A percentile compares a stretch with the other conserved stretches of the same genome.
Evolutionary conservation across 805 yeast species (phyloP).

Genomic region (Suhomyces kilbournensis): DNA sequence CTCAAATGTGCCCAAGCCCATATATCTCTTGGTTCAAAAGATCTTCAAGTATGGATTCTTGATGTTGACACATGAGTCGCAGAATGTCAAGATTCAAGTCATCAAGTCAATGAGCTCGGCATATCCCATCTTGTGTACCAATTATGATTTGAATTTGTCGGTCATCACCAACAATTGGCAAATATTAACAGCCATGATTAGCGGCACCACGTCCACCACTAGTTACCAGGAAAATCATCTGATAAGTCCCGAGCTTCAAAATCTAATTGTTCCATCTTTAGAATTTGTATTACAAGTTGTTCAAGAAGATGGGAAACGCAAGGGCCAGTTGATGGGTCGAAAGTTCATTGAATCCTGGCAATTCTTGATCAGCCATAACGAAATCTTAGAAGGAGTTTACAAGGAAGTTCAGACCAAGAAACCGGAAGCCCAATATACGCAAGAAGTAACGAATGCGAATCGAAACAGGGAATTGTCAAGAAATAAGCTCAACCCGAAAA

Average conservation of each 20-base stretch:
- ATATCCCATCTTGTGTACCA: slow-evolving; percentile 31
- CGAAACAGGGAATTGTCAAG: slow-evolving; percentile 3
- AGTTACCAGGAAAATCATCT: slow-evolving; percentile 2
- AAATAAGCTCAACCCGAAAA: slow-evolving; percentile 20
- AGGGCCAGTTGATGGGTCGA: slow-evolving; percentile 46
- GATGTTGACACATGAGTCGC: slow-evolving; percentile 63
- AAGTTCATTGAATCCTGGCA: slow-evolving; percentile 50
- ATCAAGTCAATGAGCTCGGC: slow-evolving; percentile 41
- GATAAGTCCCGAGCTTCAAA: slow-evolving; percentile 11
- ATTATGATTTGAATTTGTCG: slow-evolving; percentile 31
- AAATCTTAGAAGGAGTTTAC: not conserved
- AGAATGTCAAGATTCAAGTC: slow-evolving; percentile 53
- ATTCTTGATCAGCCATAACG: slow-evolving; percentile 5
- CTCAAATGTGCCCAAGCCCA: slow-evolving; percentile 59
- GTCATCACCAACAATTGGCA: slow-evolving; percentile 36
- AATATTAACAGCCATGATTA: slow-evolving; percentile 18
- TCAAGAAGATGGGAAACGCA: slow-evolving; percentile 30
- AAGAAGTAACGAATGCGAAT: not conserved
- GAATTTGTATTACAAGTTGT: slow-evolving; percentile 27
- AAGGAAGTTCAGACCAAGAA: not conserved
- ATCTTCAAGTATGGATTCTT: slow-evolving; percentile 70
- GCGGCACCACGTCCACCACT: slow-evolving; percentile 16
- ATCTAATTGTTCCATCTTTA: slow-evolving; percentile 25
- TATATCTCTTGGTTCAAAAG: slow-evolving; percentile 58
- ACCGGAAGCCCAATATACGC: not conserved